A percentile compares a stretch with the other conserved stretches of the same genome.
phyloP scores from a whole-genome alignment of 192 early-diverging fungal genomes.

The Backusella liffmaniae region DNA sequence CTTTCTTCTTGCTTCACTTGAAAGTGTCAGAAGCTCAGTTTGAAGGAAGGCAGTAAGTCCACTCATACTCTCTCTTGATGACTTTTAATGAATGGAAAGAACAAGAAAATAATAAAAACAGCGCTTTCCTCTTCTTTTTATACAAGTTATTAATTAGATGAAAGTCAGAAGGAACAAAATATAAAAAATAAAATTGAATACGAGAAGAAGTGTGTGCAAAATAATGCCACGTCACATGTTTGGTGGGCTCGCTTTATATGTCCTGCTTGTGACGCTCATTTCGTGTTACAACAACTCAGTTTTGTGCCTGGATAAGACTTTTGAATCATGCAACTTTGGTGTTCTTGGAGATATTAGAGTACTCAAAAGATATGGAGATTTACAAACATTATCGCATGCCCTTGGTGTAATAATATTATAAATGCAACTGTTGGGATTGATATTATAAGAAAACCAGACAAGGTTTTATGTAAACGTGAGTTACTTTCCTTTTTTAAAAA shows the following conservation, averaged over 20 bases:
- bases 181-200: not conserved
- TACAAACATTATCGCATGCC: not conserved
- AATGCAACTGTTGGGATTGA: not conserved
- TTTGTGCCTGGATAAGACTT: not conserved
- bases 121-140: not conserved
- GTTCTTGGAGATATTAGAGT: not conserved
- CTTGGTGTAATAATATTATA: not conserved
- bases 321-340: not conserved
- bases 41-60: slow-evolving; percentile 62
- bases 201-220: not conserved
- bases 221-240: slow-evolving; percentile 1
- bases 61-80: slow-evolving; percentile 35
- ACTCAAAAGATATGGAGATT: not conserved
- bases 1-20: slow-evolving; percentile 85
- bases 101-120: not conserved
- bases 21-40: slow-evolving; percentile 79
- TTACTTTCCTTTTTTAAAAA: slow-evolving; percentile 4
- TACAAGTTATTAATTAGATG: not conserved
- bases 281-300: not conserved
- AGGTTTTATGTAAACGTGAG: not conserved
- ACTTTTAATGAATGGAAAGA: not conserved
- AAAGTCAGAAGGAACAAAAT: not conserved
- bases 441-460: not conserved
- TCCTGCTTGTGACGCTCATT: not conserved
- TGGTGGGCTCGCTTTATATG: not conserved